Percentiles rank a stretch among this genome's conserved stretches.
Evolutionary conservation across 495 filamentous ascomycete species (phyloP).

Genomic region (Alectoria sarmentosa): DNA sequence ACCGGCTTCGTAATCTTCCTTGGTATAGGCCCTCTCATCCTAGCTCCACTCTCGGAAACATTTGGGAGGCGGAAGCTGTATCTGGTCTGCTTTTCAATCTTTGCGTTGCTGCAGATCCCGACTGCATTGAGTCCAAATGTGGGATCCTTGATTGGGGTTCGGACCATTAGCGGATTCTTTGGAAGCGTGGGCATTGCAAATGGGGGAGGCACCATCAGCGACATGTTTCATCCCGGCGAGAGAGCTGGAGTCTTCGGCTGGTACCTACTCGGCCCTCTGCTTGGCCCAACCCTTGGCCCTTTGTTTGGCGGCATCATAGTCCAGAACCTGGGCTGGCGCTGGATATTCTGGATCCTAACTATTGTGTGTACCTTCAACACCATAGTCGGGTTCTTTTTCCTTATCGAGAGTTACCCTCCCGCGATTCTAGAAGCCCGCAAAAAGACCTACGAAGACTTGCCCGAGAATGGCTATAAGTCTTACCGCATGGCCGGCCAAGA

Average conservation of each 20-base stretch:
- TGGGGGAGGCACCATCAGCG: constrained; percentile 66
- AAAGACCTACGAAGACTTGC: constrained; percentile 13
- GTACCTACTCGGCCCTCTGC: constrained; percentile 28
- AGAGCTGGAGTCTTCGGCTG: constrained; percentile 39
- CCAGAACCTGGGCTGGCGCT: constrained; percentile 70
- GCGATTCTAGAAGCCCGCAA: constrained; percentile 28
- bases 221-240: constrained; percentile 60
- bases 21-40: constrained; percentile 63
- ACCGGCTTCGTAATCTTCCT: constrained; percentile 50
- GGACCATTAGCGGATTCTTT: constrained; percentile 54
- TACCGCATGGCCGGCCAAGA: constrained; percentile 26
- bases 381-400: constrained; percentile 43
- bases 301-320: constrained; percentile 66
- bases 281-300: constrained; percentile 40
- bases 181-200: constrained; percentile 65
- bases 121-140: constrained; percentile 62
- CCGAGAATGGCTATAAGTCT: constrained; percentile 5
- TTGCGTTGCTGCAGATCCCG: constrained; percentile 58
- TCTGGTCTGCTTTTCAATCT: constrained; percentile 51
- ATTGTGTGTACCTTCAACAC: constrained; percentile 51
- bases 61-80: constrained; percentile 68
- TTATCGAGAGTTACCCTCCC: constrained; percentile 68
- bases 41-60: constrained; percentile 71
- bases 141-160: constrained; percentile 52
- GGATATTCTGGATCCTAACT: constrained; percentile 74